Conservation (phyloP, 164 flowering plant genomes). For the Protea cynaroides region DNA sequence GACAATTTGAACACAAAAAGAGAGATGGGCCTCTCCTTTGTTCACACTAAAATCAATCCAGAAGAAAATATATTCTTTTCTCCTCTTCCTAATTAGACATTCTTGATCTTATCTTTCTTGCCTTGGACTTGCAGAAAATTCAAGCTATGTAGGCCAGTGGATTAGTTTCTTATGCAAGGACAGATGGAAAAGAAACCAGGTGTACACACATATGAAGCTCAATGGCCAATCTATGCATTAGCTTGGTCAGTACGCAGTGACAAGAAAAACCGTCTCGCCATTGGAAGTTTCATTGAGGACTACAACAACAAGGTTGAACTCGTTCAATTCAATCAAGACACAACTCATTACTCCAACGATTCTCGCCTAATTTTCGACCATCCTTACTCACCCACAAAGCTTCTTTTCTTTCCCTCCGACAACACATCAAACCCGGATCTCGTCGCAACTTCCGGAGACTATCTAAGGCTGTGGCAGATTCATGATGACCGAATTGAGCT, state of each 20-base stretch:
- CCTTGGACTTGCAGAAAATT: no score
- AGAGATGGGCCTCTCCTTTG: no score
- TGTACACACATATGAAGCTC: constrained; percentile 20
- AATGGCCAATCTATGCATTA: constrained; percentile 24
- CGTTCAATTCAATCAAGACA: constrained; percentile 24
- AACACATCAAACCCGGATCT: constrained; percentile 27
- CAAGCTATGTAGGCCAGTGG: no score
- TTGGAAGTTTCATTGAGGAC: constrained; percentile 35
- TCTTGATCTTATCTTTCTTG: no score
- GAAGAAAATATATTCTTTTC: no score
- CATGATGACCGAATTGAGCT: constrained; percentile 27
- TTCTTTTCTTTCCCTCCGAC: constrained; percentile 37
- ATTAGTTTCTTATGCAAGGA: no score
- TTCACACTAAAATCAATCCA: no score
- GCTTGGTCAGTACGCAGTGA: constrained; percentile 25
- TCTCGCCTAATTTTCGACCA: constrained; percentile 30
- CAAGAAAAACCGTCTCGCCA: constrained; percentile 28
- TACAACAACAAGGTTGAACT: constrained; percentile 35
- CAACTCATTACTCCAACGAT: constrained; percentile 24
- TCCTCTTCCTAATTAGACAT: no score
- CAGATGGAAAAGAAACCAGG: constrained; percentile 15
- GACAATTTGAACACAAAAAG: no score
- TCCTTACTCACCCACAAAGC: constrained; percentile 37
- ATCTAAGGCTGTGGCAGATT: constrained; percentile 32
- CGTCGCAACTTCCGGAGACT: constrained; percentile 40